Percentiles rank a stretch among this genome's conserved stretches.
Conservation (phyloP, 768 basidiomycete species). For the Sarcomyxa edulis region DNA sequence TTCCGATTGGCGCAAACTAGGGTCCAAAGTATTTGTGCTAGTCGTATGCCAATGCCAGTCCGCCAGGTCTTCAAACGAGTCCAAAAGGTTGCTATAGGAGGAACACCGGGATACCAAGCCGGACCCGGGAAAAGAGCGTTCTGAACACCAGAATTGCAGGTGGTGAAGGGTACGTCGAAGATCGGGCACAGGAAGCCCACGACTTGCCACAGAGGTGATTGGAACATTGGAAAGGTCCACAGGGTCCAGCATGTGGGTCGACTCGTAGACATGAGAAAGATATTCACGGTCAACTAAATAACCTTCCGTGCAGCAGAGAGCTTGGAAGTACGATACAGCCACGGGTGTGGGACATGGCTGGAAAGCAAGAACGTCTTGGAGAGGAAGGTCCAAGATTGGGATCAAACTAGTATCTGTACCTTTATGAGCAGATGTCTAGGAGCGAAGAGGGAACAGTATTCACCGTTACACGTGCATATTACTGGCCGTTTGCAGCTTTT, state of each 20-base stretch:
- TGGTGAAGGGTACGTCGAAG: conserved; percentile 59
- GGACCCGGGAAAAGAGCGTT: no score
- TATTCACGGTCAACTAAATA: conserved; percentile 34
- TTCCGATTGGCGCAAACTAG: neutral
- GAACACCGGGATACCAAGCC: no score
- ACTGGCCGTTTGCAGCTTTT: conserved; percentile 82
- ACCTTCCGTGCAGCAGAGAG: conserved; percentile 55
- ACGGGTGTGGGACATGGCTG: conserved; percentile 47
- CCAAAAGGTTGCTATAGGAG: no score
- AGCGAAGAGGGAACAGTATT: conserved; percentile 22
- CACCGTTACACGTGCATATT: conserved; percentile 94
- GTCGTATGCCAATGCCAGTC: conserved; percentile 10
- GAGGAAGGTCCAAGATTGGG: conserved; percentile 67
- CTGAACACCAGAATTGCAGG: conserved; percentile 50
- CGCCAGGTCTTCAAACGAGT: conserved; percentile 9
- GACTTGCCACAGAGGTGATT: conserved; percentile 8
- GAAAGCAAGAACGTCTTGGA: conserved; percentile 71
- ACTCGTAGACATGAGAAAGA: conserved; percentile 42
- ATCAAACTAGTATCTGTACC: conserved; percentile 66
- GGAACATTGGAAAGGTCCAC: conserved; percentile 29
- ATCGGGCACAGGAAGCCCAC: conserved; percentile 38
- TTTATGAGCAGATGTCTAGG: conserved; percentile 2
- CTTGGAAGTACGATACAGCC: conserved; percentile 65
- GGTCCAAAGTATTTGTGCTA: neutral
- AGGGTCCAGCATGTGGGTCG: conserved; percentile 17